A percentile compares a stretch with the other conserved stretches of the same genome.
Evolutionary conservation across 2,329 filamentous ascomycete genomes (phyloP).

Genomic region (Tolypocladium nubicola): DNA sequence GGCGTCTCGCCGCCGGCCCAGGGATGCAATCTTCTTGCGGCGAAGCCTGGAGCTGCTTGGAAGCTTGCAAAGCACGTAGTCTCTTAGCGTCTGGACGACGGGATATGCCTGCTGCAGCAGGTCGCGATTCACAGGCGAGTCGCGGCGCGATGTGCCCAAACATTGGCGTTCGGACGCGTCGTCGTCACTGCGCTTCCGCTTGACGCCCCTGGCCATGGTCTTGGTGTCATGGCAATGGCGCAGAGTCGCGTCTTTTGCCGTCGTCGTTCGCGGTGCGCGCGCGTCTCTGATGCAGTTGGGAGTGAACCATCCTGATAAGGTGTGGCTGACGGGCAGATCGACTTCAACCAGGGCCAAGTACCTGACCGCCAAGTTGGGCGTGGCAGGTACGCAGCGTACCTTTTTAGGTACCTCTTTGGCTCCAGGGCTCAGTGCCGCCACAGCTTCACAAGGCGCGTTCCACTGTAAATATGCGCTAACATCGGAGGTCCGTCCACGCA

Average conservation of each 20-base stretch:
- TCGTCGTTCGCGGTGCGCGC: neutral
- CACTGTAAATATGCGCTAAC: neutral
- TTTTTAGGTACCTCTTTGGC: no score
- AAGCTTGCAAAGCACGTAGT: slow-evolving; percentile 57
- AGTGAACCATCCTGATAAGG: neutral
- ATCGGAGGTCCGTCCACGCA: neutral
- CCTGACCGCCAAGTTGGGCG: neutral
- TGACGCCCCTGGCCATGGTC: slow-evolving; percentile 14
- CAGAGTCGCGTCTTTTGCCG: neutral
- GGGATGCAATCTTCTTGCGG: slow-evolving; percentile 41
- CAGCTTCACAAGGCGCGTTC: neutral
- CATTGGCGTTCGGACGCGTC: slow-evolving; percentile 11
- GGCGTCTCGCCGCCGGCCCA: slow-evolving; percentile 23
- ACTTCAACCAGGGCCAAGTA: neutral
- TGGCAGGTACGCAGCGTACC: neutral
- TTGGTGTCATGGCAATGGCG: neutral
- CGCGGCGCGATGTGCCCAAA: neutral
- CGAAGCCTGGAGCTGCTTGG: slow-evolving; percentile 55
- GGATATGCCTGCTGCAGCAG: slow-evolving; percentile 61
- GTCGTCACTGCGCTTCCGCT: slow-evolving; percentile 13
- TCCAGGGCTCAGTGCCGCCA: neutral
- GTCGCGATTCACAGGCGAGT: slow-evolving; percentile 37
- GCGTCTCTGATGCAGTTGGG: neutral
- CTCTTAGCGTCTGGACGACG: slow-evolving; percentile 54
- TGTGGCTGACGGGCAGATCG: neutral